phyloP scores from a whole-genome alignment of 768 basidiomycete genomes.

The Agaricus sinodeliciosus region DNA sequence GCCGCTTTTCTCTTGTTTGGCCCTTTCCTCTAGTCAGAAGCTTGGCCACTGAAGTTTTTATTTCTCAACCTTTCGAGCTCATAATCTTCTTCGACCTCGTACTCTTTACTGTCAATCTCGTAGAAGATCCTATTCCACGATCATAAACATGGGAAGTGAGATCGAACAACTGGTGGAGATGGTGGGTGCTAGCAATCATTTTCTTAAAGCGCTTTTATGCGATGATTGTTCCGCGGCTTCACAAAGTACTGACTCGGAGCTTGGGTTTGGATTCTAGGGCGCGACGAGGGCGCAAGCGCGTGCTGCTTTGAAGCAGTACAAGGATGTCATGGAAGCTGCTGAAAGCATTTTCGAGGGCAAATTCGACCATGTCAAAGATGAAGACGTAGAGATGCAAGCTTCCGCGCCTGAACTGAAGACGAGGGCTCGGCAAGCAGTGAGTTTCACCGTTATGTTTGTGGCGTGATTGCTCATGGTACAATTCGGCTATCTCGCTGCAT shows the following conservation, averaged over 20 bases:
- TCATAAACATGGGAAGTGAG: conserved; percentile 36
- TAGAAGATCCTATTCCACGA: not conserved
- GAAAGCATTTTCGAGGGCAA: conserved; percentile 81
- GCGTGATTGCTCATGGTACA: conserved; percentile 10
- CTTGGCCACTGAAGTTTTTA: not conserved
- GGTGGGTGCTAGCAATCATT: conserved; percentile 18
- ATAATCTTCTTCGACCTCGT: not conserved
- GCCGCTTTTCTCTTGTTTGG: conserved; percentile 1
- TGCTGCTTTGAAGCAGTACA: conserved; percentile 73
- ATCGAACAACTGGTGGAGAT: conserved; percentile 54
- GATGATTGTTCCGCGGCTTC: not conserved
- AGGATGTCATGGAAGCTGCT: conserved; percentile 90
- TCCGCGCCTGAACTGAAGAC: conserved; percentile 13
- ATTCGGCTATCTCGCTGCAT: conserved; percentile 5
- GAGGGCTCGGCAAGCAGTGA: conserved; percentile 13
- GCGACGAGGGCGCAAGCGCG: conserved; percentile 76
- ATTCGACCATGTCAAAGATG: conserved; percentile 67
- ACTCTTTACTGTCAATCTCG: not conserved
- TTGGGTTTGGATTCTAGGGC: conserved; percentile 45
- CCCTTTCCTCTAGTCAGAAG: not conserved
- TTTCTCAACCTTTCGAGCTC: not conserved
- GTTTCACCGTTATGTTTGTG: not conserved
- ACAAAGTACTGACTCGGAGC: not conserved
- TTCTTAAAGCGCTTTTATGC: not conserved
- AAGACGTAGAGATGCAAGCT: conserved; percentile 41